Base-by-base conservation (phyloP, 192 early-diverging fungal species). In the Backusella psychrophila region DNA sequence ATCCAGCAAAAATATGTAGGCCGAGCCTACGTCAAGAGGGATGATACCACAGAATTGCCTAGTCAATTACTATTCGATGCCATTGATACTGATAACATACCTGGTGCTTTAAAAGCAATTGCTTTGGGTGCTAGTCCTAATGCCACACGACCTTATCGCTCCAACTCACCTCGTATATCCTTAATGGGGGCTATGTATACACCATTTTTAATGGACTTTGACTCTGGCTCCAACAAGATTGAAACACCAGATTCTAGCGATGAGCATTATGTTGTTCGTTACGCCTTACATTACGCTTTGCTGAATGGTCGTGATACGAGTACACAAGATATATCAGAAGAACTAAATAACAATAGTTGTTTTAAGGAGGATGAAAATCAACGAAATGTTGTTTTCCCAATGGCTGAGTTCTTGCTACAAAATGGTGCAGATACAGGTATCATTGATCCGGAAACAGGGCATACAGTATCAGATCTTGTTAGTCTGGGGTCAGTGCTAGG, bases 371-470 rank as follows among this genome's bases (percentile, higher is more conserved):
- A 63, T 29, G 23, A 63, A 4, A 23, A 63, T 14, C 21, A 29
- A 7, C 3, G 7, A 4, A 63, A 29, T 4, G 11, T 33, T 31
- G 33, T 75, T 6, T 87, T 90, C 46, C 85, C 84, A 4, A 85
- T 90, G 80, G 91, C 90, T 3, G 91, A 92, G 74, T 89, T 91
- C 70, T 72, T 92, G 38, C 69, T 91, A 14, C 91, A 91, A 69
- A 90, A 91, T 72, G 89, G 90, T n/a, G 88, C 87, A 21, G 76
- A 77, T 71, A 49, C 80, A 7, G 49, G 66, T 17, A 63, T 77
- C 1, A 31, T 74, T 15, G 79, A 81, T 67, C 36, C 66, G 5
- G 73, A 77, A 21, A 77, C 75, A 23, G 74, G 71, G 2, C 70
- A 77, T 35, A 80, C 79, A 17, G 36, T 80, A 49, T 46, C 75